Evolutionary conservation across 257 asterid species (phyloP), one percentile per base, ranked within the genome.

Genomic region (Solanum gracilifrons): DNA sequence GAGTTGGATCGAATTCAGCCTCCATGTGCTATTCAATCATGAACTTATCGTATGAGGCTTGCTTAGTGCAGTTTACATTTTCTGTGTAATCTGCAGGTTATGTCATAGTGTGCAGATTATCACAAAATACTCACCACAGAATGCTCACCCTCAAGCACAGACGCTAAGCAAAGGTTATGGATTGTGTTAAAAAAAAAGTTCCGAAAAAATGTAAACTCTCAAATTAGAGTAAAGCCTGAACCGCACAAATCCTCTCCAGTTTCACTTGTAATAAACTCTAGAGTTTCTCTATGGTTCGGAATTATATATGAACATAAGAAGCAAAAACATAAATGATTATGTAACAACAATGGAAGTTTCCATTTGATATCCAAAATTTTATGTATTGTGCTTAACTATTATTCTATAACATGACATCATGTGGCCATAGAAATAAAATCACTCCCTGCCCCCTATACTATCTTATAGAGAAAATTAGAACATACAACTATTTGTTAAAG

Each of bases 361-460:
- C 18, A 46, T 25, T 37, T 21, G 82, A 36, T 23, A 75, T 23
- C 33, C 27, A 75, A 36, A 27, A 62, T 21, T 32, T 36, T 75
- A 9, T 55, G 18, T 83, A 90, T 60, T 75, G 73, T 16, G 21
- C 29, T 18, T 55, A 7, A 55, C 62, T 51, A 51, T 89, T 90
- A 87, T 88, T 88, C 86, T 43, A 46, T 35, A 23, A 73, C 92
- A 89, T 84, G 91, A 84, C 90, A 66, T 6, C 69, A 75, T 69
- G 62, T 83, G 10, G 91, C 74, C 89, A 93, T 86, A 88, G 85
- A 92, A 87, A 46, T 41, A 48, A 80, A 79, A 13, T 4, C 25
- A 16, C 85, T 10, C 41, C 9, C 39, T 80, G 66, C 27, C 68
- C 18, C 13, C 10, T 6, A 25, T 71, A 71, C 32, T 31, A 68